Evolutionary conservation across 1,284 basidiomycete genomes (phyloP), one percentile per base, ranked within the genome.

Genomic region (Papiliotrema flavescens): DNA sequence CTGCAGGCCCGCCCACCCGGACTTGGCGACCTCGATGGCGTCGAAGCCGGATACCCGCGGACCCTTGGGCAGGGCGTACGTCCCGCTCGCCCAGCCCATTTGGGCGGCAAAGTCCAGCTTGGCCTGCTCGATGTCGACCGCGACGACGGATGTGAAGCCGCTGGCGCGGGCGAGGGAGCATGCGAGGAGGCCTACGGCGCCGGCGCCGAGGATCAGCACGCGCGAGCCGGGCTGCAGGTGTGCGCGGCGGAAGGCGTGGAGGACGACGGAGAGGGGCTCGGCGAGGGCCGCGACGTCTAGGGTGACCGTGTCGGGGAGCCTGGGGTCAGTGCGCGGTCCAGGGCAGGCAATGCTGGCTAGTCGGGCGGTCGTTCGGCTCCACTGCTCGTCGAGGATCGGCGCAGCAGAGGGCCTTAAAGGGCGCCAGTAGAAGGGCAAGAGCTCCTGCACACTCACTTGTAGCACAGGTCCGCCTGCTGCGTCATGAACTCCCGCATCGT

Each of bases 151-250:
- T 2, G 84, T 80, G 3, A 87, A 87, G 49, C 89, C 89, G n/a
- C 67, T 70, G 20, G 86, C 83, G 63, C 84, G 83, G 46, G 89
- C 87, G 53, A 93, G 81, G 1, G 88, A 82, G 68, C 87, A 89
- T 0, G 90, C 89, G 46, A 97, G 84, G 47, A 95, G 82, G 37
- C 93, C 94, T 68, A 97, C 94, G 2, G 94, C 86, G 49, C 93
- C 93, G 17, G 89, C 89, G 49, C 94, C 94, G 60, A 92, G 86
- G 49, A 97, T 88, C 62, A 96, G 85, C 42, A 95, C 85, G 46
- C 83, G 81, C 60, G 88, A 83, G 22, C 84, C 84, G 1, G 75
- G 66, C 22, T 73, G 70, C 52, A 92, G 79, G 41, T 80, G 76
- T 22, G 87, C 85, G 36, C 90, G 84, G 49, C 85, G 82, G 36